Conservation (phyloP, 176 grass and related monocot genomes). For the Hyparrhenia diplandra region DNA sequence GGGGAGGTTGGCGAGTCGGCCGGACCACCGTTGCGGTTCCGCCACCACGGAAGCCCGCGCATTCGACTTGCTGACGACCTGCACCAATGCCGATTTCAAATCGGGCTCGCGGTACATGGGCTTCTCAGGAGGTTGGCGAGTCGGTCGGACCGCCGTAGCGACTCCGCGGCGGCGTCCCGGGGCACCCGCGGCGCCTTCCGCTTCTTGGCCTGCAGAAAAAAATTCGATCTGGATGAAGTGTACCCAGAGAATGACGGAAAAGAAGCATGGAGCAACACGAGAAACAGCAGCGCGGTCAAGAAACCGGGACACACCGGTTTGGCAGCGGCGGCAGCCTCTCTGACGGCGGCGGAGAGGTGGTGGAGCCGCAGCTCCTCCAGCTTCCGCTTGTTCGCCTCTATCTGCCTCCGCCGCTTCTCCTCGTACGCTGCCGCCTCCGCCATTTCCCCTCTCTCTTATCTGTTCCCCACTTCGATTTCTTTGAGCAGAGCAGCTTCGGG, state of each 20-base stretch:
- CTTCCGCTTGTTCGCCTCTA: slow-evolving; percentile 79
- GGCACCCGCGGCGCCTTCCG: slow-evolving; percentile 37
- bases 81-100: not conserved
- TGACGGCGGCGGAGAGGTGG: slow-evolving; percentile 58
- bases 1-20: not conserved
- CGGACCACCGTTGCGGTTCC: not conserved
- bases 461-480: not conserved
- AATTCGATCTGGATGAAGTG: no score
- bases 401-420: slow-evolving; percentile 51
- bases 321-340: slow-evolving; percentile 31
- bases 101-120: slow-evolving; percentile 52
- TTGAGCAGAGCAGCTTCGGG: not conserved
- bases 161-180: not conserved
- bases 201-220: slow-evolving; percentile 65
- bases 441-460: not conserved
- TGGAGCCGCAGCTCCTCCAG: slow-evolving; percentile 68
- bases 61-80: no score
- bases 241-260: not conserved
- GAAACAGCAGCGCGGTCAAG: no score
- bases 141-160: slow-evolving; percentile 44
- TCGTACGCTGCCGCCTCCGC: slow-evolving; percentile 48
- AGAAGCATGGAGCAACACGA: not conserved
- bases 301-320: slow-evolving; percentile 44
- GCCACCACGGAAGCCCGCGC: not conserved
- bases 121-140: slow-evolving; percentile 38